phyloP scores from a whole-genome alignment of 768 basidiomycete species.

The Agaricus subrufescens region DNA sequence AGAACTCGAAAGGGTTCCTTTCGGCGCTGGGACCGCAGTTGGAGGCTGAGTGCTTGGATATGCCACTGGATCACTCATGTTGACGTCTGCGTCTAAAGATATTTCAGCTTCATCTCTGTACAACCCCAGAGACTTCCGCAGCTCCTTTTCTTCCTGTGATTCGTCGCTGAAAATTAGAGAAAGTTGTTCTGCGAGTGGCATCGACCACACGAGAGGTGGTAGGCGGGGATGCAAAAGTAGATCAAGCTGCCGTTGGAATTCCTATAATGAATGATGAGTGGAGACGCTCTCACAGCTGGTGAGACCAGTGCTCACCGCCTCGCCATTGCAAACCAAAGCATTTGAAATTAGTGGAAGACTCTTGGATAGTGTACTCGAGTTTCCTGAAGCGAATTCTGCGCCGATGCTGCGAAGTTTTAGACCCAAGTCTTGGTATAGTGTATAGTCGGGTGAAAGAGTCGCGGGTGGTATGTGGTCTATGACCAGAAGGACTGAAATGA shows the following conservation, averaged over 20 bases:
- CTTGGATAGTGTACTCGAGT: slow-evolving; percentile 55
- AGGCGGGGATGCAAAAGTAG: slow-evolving; percentile 74
- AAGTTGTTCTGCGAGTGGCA: slow-evolving; percentile 59
- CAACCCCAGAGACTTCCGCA: slow-evolving; percentile 38
- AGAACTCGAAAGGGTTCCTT: neutral
- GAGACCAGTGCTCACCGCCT: slow-evolving; percentile 22
- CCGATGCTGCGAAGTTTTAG: slow-evolving; percentile 43
- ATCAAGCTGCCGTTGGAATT: slow-evolving; percentile 42
- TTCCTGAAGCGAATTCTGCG: slow-evolving; percentile 47
- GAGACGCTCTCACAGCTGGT: neutral
- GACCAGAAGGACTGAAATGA: slow-evolving; percentile 52
- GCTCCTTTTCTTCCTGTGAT: slow-evolving; percentile 53
- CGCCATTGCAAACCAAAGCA: slow-evolving; percentile 23
- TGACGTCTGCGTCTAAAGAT: neutral
- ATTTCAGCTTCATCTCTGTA: slow-evolving; percentile 9
- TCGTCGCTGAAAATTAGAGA: slow-evolving; percentile 63
- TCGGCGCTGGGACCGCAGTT: neutral
- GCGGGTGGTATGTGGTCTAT: slow-evolving; percentile 53
- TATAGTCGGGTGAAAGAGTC: slow-evolving; percentile 47
- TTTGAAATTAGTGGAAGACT: slow-evolving; percentile 52
- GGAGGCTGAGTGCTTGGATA: neutral
- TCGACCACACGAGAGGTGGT: slow-evolving; percentile 66
- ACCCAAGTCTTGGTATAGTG: slow-evolving; percentile 41
- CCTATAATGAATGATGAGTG: neutral
- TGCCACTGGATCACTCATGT: neutral